These are phyloP conservation scores for Barbatosphaeria neglecta DNA, from an alignment of 495 filamentous ascomycete genomes.

Conservation along the genomic window DNA sequence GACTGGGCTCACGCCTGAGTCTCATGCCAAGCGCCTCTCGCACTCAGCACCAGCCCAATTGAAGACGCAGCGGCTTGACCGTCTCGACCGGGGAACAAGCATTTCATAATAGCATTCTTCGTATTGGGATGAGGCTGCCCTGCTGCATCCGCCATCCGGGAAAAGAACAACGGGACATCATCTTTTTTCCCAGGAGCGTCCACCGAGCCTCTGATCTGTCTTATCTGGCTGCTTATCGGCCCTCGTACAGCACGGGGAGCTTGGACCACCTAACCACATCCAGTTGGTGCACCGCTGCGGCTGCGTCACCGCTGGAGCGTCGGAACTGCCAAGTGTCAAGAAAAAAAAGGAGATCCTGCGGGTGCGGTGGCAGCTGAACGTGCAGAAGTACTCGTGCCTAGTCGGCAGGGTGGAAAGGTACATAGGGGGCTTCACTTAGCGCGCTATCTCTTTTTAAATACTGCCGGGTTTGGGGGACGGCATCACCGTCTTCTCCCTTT, in stretches of 20 bases:
- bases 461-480: not conserved
- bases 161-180: too few relatives aligned
- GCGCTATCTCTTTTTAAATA: not conserved
- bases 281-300: not conserved
- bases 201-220: not conserved
- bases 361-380: conserved; percentile 1
- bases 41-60: too few relatives aligned
- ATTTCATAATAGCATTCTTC: too few relatives aligned
- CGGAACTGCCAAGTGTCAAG: conserved; percentile 17
- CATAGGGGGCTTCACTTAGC: not conserved
- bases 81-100: too few relatives aligned
- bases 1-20: too few relatives aligned
- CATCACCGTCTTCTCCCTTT: not conserved
- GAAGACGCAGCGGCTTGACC: too few relatives aligned
- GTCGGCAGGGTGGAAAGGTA: conserved; percentile 4
- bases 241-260: conserved; percentile 4
- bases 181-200: not conserved
- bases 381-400: conserved; percentile 6
- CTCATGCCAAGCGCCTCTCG: too few relatives aligned
- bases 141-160: too few relatives aligned
- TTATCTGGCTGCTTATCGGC: not conserved
- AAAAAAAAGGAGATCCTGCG: conserved; percentile 8
- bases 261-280: conserved; percentile 6
- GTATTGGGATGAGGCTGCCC: too few relatives aligned
- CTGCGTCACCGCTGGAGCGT: not conserved